These are phyloP conservation scores for Stachybotrys echinatus DNA, from an alignment of 2,329 filamentous ascomycete genomes.

Conservation along the genomic window DNA sequence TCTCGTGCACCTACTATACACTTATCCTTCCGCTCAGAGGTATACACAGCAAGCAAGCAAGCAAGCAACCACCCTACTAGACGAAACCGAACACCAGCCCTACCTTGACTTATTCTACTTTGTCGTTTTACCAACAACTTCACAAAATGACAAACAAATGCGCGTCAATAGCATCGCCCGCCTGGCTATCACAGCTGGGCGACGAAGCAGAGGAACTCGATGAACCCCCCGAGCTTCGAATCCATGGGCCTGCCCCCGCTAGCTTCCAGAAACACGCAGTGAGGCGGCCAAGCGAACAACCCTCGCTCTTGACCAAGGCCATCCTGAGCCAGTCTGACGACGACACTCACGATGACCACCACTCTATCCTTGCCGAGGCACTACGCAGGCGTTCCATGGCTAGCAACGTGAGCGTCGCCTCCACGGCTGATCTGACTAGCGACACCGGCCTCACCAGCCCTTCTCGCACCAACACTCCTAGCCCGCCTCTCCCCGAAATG, in stretches of 20 bases:
- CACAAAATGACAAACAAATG: not conserved
- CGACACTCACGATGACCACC: conserved; percentile 34
- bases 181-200: conserved; percentile 32
- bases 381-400: conserved; percentile 60
- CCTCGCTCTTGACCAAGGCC: conserved; percentile 84
- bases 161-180: conserved; percentile 14
- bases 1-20: not conserved
- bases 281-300: conserved; percentile 49
- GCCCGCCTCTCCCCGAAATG: conserved; percentile 69
- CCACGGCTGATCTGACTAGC: conserved; percentile 89
- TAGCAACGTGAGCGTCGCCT: conserved; percentile 75
- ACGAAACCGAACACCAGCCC: not conserved
- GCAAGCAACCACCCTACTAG: not conserved
- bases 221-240: conserved; percentile 70
- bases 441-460: conserved; percentile 89
- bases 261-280: conserved; percentile 43
- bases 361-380: conserved; percentile 27
- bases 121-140: not conserved
- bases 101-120: not conserved
- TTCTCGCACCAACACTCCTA: conserved; percentile 80
- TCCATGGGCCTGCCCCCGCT: conserved; percentile 18
- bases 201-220: conserved; percentile 74
- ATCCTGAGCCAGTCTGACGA: conserved; percentile 64
- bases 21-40: too few species aligned
- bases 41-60: not conserved